Evolutionary conservation across 805 yeast genomes (phyloP).

Genomic region (Ogataea henricii): DNA sequence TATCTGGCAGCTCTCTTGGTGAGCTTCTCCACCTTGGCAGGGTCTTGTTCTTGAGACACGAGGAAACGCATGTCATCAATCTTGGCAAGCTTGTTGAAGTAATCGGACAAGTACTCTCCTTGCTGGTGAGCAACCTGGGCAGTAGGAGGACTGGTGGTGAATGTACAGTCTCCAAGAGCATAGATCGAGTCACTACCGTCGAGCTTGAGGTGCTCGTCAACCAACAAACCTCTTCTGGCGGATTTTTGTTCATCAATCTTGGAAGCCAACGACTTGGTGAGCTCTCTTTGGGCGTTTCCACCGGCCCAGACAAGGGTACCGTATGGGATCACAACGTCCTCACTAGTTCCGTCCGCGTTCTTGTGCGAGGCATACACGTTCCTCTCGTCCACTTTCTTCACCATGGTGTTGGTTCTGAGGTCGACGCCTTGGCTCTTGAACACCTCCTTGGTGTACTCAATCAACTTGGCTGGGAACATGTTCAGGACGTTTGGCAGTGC

Average conservation of each 20-base stretch:
- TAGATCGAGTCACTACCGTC: constrained; percentile 77
- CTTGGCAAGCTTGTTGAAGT: constrained; percentile 63
- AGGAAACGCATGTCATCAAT: constrained; percentile 57
- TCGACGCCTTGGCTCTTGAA: constrained; percentile 67
- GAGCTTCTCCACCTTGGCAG: constrained; percentile 45
- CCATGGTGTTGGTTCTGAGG: constrained; percentile 81
- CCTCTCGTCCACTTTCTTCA: constrained; percentile 74
- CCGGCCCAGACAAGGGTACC: constrained; percentile 96
- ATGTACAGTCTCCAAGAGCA: constrained; percentile 93
- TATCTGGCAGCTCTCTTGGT: constrained; percentile 45
- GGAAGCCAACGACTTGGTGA: constrained; percentile 64
- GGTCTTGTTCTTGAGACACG: constrained; percentile 41
- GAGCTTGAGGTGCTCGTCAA: constrained; percentile 77
- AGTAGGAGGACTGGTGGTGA: constrained; percentile 88
- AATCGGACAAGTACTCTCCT: constrained; percentile 75
- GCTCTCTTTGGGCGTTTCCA: constrained; percentile 85
- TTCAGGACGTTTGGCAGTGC: constrained; percentile 86
- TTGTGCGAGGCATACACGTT: constrained; percentile 71
- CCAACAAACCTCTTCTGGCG: constrained; percentile 85
- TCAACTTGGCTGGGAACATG: constrained; percentile 66
- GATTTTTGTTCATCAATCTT: constrained; percentile 73
- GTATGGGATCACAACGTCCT: constrained; percentile 65
- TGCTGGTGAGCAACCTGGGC: constrained; percentile 97
- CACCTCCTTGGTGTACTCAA: constrained; percentile 76
- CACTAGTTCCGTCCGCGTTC: constrained; percentile 63